Base-by-base conservation (phyloP, 371 early-diverging fungal species). In the Catenaria anguillulae region DNA sequence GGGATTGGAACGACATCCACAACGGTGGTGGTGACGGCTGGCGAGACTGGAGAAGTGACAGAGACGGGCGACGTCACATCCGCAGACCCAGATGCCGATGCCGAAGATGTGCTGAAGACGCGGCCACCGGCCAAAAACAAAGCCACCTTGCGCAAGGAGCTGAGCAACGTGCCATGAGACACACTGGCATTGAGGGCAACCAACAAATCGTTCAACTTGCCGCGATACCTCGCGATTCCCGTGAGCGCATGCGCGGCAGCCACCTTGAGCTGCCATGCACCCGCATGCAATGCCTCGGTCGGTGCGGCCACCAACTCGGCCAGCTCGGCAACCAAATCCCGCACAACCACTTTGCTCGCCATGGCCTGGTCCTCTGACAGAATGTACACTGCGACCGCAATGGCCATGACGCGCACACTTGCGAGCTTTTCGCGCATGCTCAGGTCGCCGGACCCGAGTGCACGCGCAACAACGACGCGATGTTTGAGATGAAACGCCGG, bases 171-270 rank as follows among this genome's bases (percentile, higher is more conserved):
- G 19, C 97, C 97, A 67, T 96, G 94, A 66, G 92, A 94, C 2
- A 92, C 92, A 2, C 90, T 87, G 0, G 91, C 92, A 65, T 92
- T 92, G 59, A 94, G 71, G 0, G 92, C 89, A 10, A 85, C 79
- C 26, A 92, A 71, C 0, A 92, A 87, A 48, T 90, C 92, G n/a
- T 77, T 71, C 0, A 90, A 74, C 62, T 85, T 84, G 52, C 72
- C 71, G 59, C 89, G 79, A 64, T 88, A 82, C 63, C 85, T 81
- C 34, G 87, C 77, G 56, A 97, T 74, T 34, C 83, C 87, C 66
- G 92, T 93, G 55, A 97, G 68, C 17, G 87, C 86, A 65, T 81
- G 79, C 15, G 93, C 66, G 5, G 84, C 83, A 26, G 82, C 85
- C 2, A 88, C 83, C 76, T 89, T 90, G 29, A 60, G 59, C 29